Evolutionary conservation across 331 rosid species (phyloP), one percentile per base, ranked within the genome.

Genomic region (Malus hybrid): DNA sequence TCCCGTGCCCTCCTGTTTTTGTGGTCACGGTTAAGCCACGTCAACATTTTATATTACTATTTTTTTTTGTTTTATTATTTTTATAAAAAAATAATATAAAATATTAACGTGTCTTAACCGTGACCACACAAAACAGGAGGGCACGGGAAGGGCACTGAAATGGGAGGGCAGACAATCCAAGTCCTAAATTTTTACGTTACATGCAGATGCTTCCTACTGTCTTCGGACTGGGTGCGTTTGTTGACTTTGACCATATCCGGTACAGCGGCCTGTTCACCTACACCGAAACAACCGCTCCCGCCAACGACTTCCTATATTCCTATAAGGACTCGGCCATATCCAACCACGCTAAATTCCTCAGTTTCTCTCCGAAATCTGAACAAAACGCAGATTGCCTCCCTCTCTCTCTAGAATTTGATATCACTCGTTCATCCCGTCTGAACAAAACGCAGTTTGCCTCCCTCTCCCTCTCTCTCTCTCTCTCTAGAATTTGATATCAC

Each of bases 161-260:
- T n/a, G n/a, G n/a, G n/a, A n/a, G n/a, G n/a, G n/a, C n/a, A n/a
- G n/a, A n/a, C n/a, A n/a, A n/a, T n/a, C n/a, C n/a, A n/a, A n/a
- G n/a, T n/a, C n/a, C n/a, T 36, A 0, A 3, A 42, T 1, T 42
- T 42, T 10, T 42, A 42, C 5, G 0, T 42, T 13, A 64, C 32
- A 55, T 19, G 11, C n/a, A 2, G 19, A 29, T 60, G 34, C 53
- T 61, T 70, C 80, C 44, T 2, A 55, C 18, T 3, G 72, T 10
- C 77, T 34, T 18, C 76, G 6, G 61, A 32, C 22, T 36, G 46
- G 18, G 36, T n/a, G 76, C 15, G n/a, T 22, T 15, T 6, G 70
- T 71, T 66, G 84, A 67, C 87, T 80, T 24, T 85, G 69, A 78
- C 71, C 74, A 8, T 68, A 68, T 4, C 77, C 63, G 84, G 7